These are phyloP conservation scores for Amanita fuliginea DNA, from an alignment of 768 basidiomycete species.

Conservation along the genomic window DNA sequence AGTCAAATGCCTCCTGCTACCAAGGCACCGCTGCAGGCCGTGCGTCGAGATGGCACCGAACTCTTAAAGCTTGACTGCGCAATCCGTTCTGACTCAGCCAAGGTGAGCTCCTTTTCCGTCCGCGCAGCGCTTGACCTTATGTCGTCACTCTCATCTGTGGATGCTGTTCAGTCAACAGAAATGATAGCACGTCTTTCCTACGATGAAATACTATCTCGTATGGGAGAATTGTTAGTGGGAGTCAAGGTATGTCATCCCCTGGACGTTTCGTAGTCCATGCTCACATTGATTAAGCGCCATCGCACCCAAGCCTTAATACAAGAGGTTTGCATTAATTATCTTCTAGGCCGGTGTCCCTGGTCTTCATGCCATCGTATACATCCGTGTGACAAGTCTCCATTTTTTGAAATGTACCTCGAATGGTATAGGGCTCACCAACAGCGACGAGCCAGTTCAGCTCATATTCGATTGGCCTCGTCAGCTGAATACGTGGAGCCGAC, in stretches of 20 bases:
- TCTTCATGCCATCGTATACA: slow-evolving; percentile 19
- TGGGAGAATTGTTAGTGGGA: not conserved
- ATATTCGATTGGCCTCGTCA: not conserved
- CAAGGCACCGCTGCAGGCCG: not conserved
- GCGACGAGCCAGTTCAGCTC: not conserved
- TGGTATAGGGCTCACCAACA: not conserved
- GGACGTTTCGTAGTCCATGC: not conserved
- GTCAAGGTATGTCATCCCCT: not conserved
- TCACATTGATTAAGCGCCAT: slow-evolving; percentile 14
- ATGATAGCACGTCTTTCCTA: not conserved
- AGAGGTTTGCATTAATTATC: slow-evolving; percentile 22
- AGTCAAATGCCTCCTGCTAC: not conserved
- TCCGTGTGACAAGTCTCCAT: slow-evolving; percentile 14
- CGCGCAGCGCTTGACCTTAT: not conserved
- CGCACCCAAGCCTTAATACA: slow-evolving; percentile 15
- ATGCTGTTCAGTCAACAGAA: not conserved
- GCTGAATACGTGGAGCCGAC: not conserved
- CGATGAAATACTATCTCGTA: not conserved
- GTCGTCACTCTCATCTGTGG: not conserved
- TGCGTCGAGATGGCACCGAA: not conserved
- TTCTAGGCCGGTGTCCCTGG: slow-evolving; percentile 13
- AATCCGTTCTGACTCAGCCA: not conserved
- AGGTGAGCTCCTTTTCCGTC: not conserved
- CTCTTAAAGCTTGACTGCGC: not conserved
- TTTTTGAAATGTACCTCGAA: not conserved